These are phyloP conservation scores for Phytophthora capsici DNA, from an alignment of 352 stramenopile species.

Conservation along the genomic window DNA sequence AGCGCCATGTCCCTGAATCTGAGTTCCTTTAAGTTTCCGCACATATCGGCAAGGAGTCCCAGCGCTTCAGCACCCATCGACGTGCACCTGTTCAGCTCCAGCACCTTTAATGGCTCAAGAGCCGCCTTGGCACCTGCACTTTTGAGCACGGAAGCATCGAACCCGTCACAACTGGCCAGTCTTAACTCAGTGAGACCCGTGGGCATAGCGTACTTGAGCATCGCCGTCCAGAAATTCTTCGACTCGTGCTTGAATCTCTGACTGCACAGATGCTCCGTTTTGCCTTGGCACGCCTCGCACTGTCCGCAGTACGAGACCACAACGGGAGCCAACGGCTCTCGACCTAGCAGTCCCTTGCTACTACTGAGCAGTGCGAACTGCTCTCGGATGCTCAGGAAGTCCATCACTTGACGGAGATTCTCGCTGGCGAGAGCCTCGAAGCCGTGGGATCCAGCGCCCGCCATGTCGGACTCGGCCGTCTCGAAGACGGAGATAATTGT, in stretches of 20 bases:
- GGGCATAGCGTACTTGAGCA: slow-evolving; percentile 48
- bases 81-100: slow-evolving; percentile 70
- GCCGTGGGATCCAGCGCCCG: slow-evolving; percentile 1
- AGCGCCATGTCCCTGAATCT: slow-evolving; percentile 77
- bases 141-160: slow-evolving; percentile 50
- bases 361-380: slow-evolving; percentile 65
- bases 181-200: slow-evolving; percentile 56
- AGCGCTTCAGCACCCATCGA: slow-evolving; percentile 55
- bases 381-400: slow-evolving; percentile 62
- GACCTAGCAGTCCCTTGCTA: slow-evolving; percentile 39
- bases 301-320: slow-evolving; percentile 68
- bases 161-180: slow-evolving; percentile 57
- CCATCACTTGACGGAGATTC: slow-evolving; percentile 63
- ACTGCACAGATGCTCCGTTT: slow-evolving; percentile 67
- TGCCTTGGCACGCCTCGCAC: slow-evolving; percentile 54
- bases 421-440: slow-evolving; percentile 44
- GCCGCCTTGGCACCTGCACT: slow-evolving; percentile 30
- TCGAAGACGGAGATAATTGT: not conserved
- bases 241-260: slow-evolving; percentile 39
- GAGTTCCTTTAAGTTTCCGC: slow-evolving; percentile 60
- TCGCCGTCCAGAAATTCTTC: slow-evolving; percentile 57
- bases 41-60: slow-evolving; percentile 47
- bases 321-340: slow-evolving; percentile 48
- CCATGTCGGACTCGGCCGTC: slow-evolving; percentile 17
- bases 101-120: slow-evolving; percentile 50